These are phyloP conservation scores for Bruguiera hainesii DNA, from an alignment of 441 rosid genomes.

Conservation along the genomic window DNA sequence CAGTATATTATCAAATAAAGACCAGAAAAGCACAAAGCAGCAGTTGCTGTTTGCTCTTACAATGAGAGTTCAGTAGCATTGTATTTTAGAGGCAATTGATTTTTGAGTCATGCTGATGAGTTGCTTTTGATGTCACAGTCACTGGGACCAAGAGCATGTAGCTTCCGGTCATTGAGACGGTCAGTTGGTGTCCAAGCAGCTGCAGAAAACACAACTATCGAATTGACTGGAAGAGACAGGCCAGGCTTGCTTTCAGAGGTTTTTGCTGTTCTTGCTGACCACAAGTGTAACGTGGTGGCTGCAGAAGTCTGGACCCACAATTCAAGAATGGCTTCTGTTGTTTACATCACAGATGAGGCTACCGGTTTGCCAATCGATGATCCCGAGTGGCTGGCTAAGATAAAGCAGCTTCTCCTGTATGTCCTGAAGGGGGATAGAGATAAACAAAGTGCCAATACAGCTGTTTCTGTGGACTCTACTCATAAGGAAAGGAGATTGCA, in stretches of 20 bases:
- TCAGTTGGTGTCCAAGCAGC: conserved; percentile 66
- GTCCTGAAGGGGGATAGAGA: conserved; percentile 65
- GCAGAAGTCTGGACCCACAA: conserved; percentile 92
- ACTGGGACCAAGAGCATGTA: conserved; percentile 49
- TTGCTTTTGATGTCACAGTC: conserved; percentile 44
- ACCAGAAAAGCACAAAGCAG: conserved; percentile 13
- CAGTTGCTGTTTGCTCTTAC: conserved; percentile 16
- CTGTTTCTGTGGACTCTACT: conserved; percentile 63
- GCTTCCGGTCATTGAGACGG: conserved; percentile 62
- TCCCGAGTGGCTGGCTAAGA: conserved; percentile 46
- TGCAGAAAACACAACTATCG: conserved; percentile 53
- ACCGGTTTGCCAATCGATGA: conserved; percentile 54
- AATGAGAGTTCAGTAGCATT: conserved; percentile 9
- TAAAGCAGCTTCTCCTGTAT: conserved; percentile 59
- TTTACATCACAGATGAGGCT: conserved; percentile 55
- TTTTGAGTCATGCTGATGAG: conserved; percentile 22
- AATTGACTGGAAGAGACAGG: conserved; percentile 72
- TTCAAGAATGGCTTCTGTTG: conserved; percentile 79
- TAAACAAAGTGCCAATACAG: conserved; percentile 56
- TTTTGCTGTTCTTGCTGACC: conserved; percentile 70
- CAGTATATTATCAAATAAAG: conserved; percentile 10
- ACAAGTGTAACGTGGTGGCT: conserved; percentile 65
- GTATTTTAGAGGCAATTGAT: conserved; percentile 22
- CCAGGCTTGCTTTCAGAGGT: conserved; percentile 82
- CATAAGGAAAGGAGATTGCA: conserved; percentile 75